Percentiles rank a stretch among this genome's conserved stretches.
These are phyloP conservation scores for Lignosus rhinocerotis DNA, from an alignment of 1,284 basidiomycete species.

Conservation along the genomic window DNA sequence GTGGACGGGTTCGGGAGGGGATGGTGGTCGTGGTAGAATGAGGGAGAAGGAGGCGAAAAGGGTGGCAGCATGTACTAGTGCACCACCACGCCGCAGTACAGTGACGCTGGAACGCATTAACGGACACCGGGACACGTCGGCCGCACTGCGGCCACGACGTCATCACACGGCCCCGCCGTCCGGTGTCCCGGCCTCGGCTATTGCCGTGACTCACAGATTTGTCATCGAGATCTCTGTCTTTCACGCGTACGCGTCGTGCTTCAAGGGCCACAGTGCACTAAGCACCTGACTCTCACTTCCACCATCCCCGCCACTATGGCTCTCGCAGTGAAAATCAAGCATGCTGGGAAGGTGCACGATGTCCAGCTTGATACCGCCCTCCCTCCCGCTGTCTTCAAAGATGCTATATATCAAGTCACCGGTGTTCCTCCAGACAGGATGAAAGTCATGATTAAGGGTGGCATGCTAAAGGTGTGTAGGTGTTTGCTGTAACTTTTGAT, in stretches of 20 bases:
- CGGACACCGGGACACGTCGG: conserved; percentile 18
- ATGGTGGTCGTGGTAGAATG: background rate
- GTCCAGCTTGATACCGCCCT: conserved; percentile 68
- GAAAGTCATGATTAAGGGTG: conserved; percentile 97
- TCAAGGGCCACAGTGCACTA: conserved; percentile 8
- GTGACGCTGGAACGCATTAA: background rate
- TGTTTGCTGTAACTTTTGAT: background rate
- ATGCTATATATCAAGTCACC: conserved; percentile 78
- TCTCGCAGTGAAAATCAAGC: conserved; percentile 82
- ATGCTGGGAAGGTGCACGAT: conserved; percentile 81
- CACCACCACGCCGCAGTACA: conserved; percentile 4
- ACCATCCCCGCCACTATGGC: conserved; percentile 46
- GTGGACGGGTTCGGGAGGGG: background rate
- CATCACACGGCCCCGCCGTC: conserved; percentile 3
- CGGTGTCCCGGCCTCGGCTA: background rate
- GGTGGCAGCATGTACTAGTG: background rate
- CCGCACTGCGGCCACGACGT: conserved; percentile 13
- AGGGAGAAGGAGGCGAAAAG: conserved; percentile 1
- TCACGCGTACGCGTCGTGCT: conserved; percentile 15
- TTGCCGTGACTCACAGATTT: conserved; percentile 9
- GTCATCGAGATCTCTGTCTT: conserved; percentile 20
- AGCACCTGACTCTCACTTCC: conserved; percentile 6
- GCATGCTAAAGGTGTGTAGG: conserved; percentile 75
- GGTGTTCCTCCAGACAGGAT: conserved; percentile 90
- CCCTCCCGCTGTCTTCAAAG: conserved; percentile 78